phyloP scores from a whole-genome alignment of 2,329 filamentous ascomycete genomes.

The Aspergillus calidoustus region DNA sequence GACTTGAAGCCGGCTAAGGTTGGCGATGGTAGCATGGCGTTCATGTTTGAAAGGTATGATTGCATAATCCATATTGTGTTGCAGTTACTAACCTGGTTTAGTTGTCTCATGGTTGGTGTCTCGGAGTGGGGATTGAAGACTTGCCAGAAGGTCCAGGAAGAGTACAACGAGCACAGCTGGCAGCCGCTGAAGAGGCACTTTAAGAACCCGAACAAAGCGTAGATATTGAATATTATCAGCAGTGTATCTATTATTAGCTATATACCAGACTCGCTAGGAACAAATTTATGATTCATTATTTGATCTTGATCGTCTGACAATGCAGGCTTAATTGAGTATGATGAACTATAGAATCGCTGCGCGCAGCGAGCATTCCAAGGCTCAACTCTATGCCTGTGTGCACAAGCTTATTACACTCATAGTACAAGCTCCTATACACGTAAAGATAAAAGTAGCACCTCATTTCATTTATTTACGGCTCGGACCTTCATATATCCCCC shows the following conservation, averaged over 20 bases:
- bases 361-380: background rate
- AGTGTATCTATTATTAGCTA: background rate
- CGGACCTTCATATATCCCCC: constrained; percentile 20
- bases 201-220: constrained; percentile 53
- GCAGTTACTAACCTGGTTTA: constrained; percentile 44
- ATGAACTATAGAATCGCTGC: background rate
- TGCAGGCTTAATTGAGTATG: background rate
- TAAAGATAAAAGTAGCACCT: background rate
- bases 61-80: background rate
- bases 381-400: background rate
- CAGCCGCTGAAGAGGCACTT: constrained; percentile 68
- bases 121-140: constrained; percentile 74
- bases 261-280: background rate
- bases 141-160: constrained; percentile 71
- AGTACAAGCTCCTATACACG: background rate
- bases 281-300: background rate
- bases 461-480: background rate
- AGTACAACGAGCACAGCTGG: constrained; percentile 85
- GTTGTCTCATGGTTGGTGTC: constrained; percentile 70
- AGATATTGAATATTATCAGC: background rate
- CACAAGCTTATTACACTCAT: background rate
- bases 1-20: constrained; percentile 61
- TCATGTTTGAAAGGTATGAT: constrained; percentile 64
- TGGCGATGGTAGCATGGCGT: constrained; percentile 64
- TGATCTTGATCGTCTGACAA: background rate